These are phyloP conservation scores for Podospora pseudocomata DNA, from an alignment of 495 filamentous ascomycete genomes.

Conservation along the genomic window DNA sequence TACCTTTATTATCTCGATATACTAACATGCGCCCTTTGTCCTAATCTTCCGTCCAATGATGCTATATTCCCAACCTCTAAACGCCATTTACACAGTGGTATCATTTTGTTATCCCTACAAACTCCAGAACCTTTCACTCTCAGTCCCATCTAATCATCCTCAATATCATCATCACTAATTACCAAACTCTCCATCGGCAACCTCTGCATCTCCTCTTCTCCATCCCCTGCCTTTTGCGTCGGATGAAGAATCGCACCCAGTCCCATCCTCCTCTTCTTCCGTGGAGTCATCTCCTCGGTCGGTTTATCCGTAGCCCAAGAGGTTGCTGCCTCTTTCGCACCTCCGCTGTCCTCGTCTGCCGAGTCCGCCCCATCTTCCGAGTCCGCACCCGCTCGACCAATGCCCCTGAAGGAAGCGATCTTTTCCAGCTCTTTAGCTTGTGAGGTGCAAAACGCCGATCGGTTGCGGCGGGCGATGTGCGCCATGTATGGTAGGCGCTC, in stretches of 20 bases:
- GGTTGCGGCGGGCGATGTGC: constrained; percentile 51
- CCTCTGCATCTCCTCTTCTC: constrained; percentile 26
- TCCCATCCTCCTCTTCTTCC: constrained; percentile 35
- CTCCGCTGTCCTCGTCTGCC: constrained; percentile 36
- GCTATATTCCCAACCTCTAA: background rate
- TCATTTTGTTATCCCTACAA: background rate
- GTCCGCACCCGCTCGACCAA: constrained; percentile 31
- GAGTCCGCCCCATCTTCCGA: constrained; percentile 46
- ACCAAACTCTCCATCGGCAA: constrained; percentile 61
- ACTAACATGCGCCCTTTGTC: background rate
- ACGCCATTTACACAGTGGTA: background rate
- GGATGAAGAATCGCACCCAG: constrained; percentile 31
- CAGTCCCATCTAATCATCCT: constrained; percentile 56
- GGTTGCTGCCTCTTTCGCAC: constrained; percentile 31
- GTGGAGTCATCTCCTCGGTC: constrained; percentile 40
- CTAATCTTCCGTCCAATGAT: background rate
- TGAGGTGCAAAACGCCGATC: constrained; percentile 26
- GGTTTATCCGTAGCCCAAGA: constrained; percentile 58
- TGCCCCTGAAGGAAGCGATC: constrained; percentile 63
- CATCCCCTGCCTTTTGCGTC: constrained; percentile 18
- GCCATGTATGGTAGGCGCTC: constrained; percentile 83
- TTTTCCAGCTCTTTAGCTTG: constrained; percentile 56
- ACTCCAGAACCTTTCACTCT: background rate
- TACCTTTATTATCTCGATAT: no score
- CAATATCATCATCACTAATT: constrained; percentile 94